Percentiles rank a stretch among this genome's conserved stretches.
Conservation (phyloP, 352 stramenopile genomes). For the Pythium dissimile region DNA sequence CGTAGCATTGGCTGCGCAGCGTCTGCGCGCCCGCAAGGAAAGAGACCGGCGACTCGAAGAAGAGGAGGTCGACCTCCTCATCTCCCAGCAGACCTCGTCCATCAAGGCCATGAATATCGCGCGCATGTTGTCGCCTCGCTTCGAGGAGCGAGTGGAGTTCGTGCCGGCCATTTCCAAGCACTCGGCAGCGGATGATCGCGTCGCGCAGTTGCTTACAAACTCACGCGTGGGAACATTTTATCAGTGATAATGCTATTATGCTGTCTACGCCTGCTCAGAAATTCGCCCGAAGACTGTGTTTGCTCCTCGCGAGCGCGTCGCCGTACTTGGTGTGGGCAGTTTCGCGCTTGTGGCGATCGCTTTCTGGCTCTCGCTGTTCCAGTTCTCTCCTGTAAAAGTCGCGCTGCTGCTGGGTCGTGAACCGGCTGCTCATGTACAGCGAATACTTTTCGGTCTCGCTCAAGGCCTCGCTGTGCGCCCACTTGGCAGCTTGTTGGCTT, state of each 20-base stretch:
- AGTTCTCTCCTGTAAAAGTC: conserved; percentile 58
- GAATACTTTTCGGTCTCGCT: conserved; percentile 42
- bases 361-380: conserved; percentile 42
- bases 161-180: conserved; percentile 42
- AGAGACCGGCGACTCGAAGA: conserved; percentile 42
- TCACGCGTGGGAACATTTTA: conserved; percentile 63
- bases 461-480: conserved; percentile 30
- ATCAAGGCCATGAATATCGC: conserved; percentile 82
- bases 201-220: conserved; percentile 55
- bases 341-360: conserved; percentile 42
- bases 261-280: conserved; percentile 30
- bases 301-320: conserved; percentile 48
- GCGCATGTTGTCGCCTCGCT: conserved; percentile 70
- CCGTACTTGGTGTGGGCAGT: conserved; percentile 68
- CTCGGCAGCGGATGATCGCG: conserved; percentile 53
- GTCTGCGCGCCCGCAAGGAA: conserved; percentile 47
- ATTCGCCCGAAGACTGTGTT: conserved; percentile 50
- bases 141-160: conserved; percentile 59
- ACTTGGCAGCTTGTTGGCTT: conserved; percentile 41
- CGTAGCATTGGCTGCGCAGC: conserved; percentile 34
- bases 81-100: conserved; percentile 68
- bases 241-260: conserved; percentile 27
- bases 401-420: conserved; percentile 50
- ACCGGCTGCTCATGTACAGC: conserved; percentile 53
- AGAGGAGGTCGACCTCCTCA: conserved; percentile 50